phyloP scores from a whole-genome alignment of 1,139 yeast genomes.

The Yamadazyma sp. region DNA sequence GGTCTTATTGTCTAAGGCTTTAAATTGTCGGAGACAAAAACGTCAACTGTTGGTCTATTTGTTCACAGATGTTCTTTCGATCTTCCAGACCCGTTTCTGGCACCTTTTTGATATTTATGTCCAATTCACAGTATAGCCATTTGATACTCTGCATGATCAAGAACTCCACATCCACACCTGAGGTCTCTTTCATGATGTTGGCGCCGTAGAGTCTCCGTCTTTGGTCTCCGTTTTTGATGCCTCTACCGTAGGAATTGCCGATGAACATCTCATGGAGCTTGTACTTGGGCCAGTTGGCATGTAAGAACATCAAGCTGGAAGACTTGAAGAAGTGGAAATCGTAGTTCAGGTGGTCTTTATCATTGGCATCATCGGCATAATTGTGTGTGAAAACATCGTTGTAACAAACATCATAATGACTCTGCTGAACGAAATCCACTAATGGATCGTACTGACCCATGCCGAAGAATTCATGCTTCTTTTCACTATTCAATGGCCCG shows the following conservation, averaged over 20 bases:
- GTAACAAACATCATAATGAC: conserved; percentile 9
- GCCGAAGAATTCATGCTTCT: conserved; percentile 30
- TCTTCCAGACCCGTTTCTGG: conserved; percentile 23
- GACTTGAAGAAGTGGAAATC: conserved; percentile 30
- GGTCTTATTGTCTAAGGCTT: too few species aligned
- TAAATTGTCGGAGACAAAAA: conserved; percentile 17
- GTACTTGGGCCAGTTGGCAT: conserved; percentile 42
- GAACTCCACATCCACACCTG: conserved; percentile 31
- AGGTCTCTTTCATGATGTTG: conserved; percentile 26
- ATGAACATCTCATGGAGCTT: conserved; percentile 26
- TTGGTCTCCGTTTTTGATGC: conserved; percentile 21
- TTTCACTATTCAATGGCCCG: conserved; percentile 26
- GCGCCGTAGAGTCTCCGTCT: conserved; percentile 28
- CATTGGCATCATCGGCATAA: conserved; percentile 23
- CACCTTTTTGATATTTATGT: conserved; percentile 21
- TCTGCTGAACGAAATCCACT: conserved; percentile 29
- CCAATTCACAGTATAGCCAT: conserved; percentile 29
- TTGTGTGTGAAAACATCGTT: conserved; percentile 19
- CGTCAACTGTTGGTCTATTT: conserved; percentile 25
- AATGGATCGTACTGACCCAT: conserved; percentile 45
- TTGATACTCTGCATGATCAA: conserved; percentile 25
- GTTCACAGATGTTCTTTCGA: conserved; percentile 24
- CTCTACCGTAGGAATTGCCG: conserved; percentile 27
- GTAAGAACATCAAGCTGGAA: conserved; percentile 32
- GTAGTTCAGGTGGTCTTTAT: conserved; percentile 25